Conservation (phyloP, 768 basidiomycete genomes). For the Vararia minispora region DNA sequence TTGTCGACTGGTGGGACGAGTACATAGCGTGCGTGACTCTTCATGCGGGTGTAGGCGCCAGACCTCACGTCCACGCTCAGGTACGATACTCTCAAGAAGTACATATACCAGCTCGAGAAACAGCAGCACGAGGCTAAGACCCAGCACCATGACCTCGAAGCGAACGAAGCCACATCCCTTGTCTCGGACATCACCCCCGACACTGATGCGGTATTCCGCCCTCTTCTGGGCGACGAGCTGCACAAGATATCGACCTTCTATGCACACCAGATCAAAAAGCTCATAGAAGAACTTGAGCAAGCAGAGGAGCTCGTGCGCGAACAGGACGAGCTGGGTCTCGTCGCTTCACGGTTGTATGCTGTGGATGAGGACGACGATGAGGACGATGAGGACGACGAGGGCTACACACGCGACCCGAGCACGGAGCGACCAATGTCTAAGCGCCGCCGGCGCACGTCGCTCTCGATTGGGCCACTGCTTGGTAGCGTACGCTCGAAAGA, state of each 20-base stretch:
- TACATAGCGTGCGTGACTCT: slow-evolving; percentile 66
- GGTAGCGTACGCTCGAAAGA: slow-evolving; percentile 15
- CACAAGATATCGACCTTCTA: slow-evolving; percentile 78
- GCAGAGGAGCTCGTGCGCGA: slow-evolving; percentile 44
- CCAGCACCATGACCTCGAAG: slow-evolving; percentile 43
- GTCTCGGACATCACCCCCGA: slow-evolving; percentile 27
- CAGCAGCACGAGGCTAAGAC: slow-evolving; percentile 41
- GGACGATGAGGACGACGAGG: slow-evolving; percentile 46
- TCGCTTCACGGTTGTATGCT: slow-evolving; percentile 37
- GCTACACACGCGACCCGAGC: slow-evolving; percentile 19
- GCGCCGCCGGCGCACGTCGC: slow-evolving; percentile 19
- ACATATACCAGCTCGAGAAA: slow-evolving; percentile 80
- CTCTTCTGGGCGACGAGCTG: slow-evolving; percentile 73
- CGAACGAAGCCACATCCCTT: slow-evolving; percentile 49
- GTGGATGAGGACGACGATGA: slow-evolving; percentile 40
- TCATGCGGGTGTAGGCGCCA: background rate
- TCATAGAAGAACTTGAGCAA: slow-evolving; percentile 46
- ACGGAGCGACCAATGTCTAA: slow-evolving; percentile 25
- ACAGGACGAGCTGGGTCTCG: slow-evolving; percentile 51
- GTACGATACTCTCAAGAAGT: slow-evolving; percentile 79
- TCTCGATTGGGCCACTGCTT: slow-evolving; percentile 7
- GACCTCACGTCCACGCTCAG: slow-evolving; percentile 24
- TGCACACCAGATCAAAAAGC: slow-evolving; percentile 59
- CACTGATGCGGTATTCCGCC: slow-evolving; percentile 53
- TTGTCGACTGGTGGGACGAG: slow-evolving; percentile 87